These are phyloP conservation scores for Trichoderma semiorbis DNA, from an alignment of 2,329 filamentous ascomycete genomes.

Conservation along the genomic window DNA sequence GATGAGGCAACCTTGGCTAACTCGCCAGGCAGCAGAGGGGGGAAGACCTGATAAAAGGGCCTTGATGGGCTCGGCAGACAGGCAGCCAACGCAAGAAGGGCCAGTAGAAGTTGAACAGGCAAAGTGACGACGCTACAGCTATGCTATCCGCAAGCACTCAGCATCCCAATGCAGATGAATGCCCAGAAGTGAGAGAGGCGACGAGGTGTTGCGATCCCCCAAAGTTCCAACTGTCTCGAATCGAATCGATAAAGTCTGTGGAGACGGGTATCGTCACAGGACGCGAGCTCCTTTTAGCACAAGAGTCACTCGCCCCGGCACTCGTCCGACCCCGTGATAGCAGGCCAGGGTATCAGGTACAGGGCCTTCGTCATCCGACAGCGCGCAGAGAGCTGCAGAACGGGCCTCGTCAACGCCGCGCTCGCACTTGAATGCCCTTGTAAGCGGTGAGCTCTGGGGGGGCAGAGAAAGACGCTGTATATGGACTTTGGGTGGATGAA, in stretches of 20 bases:
- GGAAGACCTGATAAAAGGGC: background rate
- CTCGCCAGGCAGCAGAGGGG: conserved; percentile 16
- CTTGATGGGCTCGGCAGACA: conserved; percentile 16
- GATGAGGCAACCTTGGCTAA: conserved; percentile 14
- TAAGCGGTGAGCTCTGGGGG: conserved; percentile 8
- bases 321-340: conserved; percentile 20
- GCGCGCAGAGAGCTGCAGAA: background rate
- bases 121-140: background rate
- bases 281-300: conserved; percentile 19
- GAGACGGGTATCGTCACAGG: conserved; percentile 21
- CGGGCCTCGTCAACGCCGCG: background rate
- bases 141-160: conserved; percentile 2
- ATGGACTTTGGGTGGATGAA: background rate
- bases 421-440: background rate
- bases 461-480: background rate
- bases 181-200: background rate
- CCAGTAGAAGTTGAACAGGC: background rate
- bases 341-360: conserved; percentile 12
- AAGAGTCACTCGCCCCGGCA: conserved; percentile 21
- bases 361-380: conserved; percentile 17
- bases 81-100: conserved; percentile 2
- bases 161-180: background rate
- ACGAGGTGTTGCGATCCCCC: background rate
- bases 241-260: conserved; percentile 19
- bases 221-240: conserved; percentile 1